Conservation (phyloP, 805 yeast genomes). For the Sugiyamaella lignohabitans region DNA sequence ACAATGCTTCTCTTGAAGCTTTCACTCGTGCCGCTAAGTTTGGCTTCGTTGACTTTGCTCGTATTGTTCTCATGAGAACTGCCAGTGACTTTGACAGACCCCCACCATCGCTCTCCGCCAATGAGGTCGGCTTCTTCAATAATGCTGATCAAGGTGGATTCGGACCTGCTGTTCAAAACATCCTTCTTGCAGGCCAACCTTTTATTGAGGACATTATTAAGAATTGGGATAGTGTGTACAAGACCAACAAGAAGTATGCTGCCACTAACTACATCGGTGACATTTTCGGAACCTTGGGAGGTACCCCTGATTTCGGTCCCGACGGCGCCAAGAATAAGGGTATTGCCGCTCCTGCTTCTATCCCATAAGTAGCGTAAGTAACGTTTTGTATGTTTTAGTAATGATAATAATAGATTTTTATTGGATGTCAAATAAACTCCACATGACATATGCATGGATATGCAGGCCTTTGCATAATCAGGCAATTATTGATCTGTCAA, state of each 20-base stretch:
- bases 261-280: slow-evolving; percentile 58
- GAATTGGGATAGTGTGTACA: slow-evolving; percentile 34
- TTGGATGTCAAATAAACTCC: no score
- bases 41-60: slow-evolving; percentile 51
- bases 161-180: slow-evolving; percentile 43
- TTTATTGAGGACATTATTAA: slow-evolving; percentile 46
- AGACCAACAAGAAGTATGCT: slow-evolving; percentile 17
- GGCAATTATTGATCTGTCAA: no score
- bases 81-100: slow-evolving; percentile 54
- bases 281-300: slow-evolving; percentile 49
- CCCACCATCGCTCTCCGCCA: slow-evolving; percentile 36
- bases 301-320: slow-evolving; percentile 34
- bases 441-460: no score
- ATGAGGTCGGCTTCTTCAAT: slow-evolving; percentile 46
- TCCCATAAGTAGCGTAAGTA: not conserved
- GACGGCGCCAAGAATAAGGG: not conserved
- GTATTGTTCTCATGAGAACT: slow-evolving; percentile 55
- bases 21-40: slow-evolving; percentile 46
- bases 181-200: slow-evolving; percentile 49
- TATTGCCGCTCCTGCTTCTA: not conserved
- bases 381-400: not conserved
- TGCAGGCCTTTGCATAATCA: no score
- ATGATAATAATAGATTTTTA: not conserved
- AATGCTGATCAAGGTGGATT: slow-evolving; percentile 47
- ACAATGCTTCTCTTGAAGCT: slow-evolving; percentile 58